Conservation (phyloP, 306 rosid species). For the Chamaecrista fasciculata region DNA sequence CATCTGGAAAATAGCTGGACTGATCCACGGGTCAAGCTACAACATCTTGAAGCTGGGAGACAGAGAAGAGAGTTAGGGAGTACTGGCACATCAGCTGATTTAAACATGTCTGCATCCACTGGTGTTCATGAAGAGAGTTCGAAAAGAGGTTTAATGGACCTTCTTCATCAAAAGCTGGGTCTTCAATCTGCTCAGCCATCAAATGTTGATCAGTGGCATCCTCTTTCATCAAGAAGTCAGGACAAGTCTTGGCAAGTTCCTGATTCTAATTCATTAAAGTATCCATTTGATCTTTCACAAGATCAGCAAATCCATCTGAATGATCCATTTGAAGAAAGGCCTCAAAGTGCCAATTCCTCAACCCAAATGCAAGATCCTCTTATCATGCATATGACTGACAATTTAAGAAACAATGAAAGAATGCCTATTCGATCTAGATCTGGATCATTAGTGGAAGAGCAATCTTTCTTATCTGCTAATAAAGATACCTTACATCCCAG, state of each 20-base stretch:
- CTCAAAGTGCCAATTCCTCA: constrained; percentile 39
- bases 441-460: constrained; percentile 49
- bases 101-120: constrained; percentile 43
- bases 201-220: constrained; percentile 48
- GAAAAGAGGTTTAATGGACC: constrained; percentile 43
- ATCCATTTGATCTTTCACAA: constrained; percentile 48
- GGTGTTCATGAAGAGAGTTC: constrained; percentile 51
- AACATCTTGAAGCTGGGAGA: constrained; percentile 50
- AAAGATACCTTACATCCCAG: constrained; percentile 43
- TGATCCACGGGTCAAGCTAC: constrained; percentile 42
- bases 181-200: constrained; percentile 41
- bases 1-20: constrained; percentile 46
- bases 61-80: constrained; percentile 47
- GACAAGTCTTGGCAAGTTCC: constrained; percentile 45
- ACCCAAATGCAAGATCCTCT: constrained; percentile 46
- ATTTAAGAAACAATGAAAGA: constrained; percentile 41
- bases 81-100: constrained; percentile 33
- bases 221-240: constrained; percentile 48
- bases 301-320: constrained; percentile 49
- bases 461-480: constrained; percentile 34
- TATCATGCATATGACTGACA: constrained; percentile 40
- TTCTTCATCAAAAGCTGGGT: constrained; percentile 50
- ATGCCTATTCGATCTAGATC: constrained; percentile 48
- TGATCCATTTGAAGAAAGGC: constrained; percentile 42
- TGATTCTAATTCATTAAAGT: constrained; percentile 39